A percentile compares a stretch with the other conserved stretches of the same genome.
phyloP scores from a whole-genome alignment of 768 basidiomycete species.

The Serendipita indica region DNA sequence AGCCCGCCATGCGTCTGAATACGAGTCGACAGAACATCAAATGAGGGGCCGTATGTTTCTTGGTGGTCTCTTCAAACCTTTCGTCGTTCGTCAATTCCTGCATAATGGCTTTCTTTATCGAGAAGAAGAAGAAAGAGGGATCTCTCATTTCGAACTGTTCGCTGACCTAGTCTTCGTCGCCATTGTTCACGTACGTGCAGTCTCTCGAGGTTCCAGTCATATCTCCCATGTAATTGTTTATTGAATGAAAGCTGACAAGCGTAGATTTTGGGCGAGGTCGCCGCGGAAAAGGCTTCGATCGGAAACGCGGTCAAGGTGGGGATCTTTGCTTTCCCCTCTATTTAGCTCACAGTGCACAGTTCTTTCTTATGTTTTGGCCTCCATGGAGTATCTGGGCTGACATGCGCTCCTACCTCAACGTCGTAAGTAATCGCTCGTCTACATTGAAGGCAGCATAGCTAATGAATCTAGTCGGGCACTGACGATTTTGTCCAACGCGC shows the following conservation, averaged over 20 bases:
- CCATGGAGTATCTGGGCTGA: conserved; percentile 11
- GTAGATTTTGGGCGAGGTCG: background rate
- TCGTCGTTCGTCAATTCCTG: conserved; percentile 10
- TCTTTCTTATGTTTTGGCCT: conserved; percentile 12
- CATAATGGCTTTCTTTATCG: background rate
- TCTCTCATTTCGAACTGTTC: conserved; percentile 7
- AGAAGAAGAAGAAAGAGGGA: conserved; percentile 1
- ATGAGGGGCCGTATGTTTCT: background rate
- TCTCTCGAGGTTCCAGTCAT: background rate
- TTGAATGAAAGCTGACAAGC: background rate
- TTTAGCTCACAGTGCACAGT: background rate
- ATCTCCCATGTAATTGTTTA: background rate
- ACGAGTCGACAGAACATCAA: conserved; percentile 6
- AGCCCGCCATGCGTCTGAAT: background rate
- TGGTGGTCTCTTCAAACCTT: conserved; percentile 4
- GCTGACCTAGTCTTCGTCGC: conserved; percentile 8
- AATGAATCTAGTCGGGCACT: conserved; percentile 10
- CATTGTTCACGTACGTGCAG: background rate
- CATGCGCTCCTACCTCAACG: conserved; percentile 10
- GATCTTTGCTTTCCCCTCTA: background rate
- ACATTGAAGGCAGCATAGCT: background rate
- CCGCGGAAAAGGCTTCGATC: background rate
- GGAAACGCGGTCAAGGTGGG: background rate
- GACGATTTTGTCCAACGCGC: conserved; percentile 10
- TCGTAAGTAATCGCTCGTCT: background rate